Base-by-base conservation (phyloP, 352 stramenopile genomes). In the Pythium phragmitis region DNA sequence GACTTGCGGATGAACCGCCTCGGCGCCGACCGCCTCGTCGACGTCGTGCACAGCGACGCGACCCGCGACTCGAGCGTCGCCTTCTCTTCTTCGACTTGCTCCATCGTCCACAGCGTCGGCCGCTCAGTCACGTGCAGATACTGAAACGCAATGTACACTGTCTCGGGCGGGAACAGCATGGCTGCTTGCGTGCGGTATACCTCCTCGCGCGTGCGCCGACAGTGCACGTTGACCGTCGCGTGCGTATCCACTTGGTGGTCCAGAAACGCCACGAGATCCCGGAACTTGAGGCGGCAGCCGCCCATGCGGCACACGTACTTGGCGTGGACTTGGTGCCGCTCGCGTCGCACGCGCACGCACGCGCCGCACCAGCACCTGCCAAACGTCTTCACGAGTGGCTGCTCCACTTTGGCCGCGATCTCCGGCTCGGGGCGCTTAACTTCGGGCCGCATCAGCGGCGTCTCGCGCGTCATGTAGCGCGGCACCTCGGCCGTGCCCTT, bases 211-310 rank as follows among this genome's bases (percentile, higher is more conserved):
- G 83, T 54, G 36, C 74, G 73, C 3, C 50, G 47, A 39, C 79
- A 85, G 13, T 70, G 52, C 14, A 78, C 65, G 39, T 74, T 65
- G 26, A 91, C 45, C 7, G 48, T 64, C 36, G 77, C 81, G 57
- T 92, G 83, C 4, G 67, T 59, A 6, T 72, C 60, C 41, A 85
- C 43, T 51, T 92, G 83, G 65, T 92, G 83, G 57, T 89, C 78
- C 45, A 82, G 67, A 53, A 88, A 67, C 13, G 67, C 67, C 6
- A 72, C 66, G 28, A 83, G 68, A 14, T 80, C 71, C 7, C 65
- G 30, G 30, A 85, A 89, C 14, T 37, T 51, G 11, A 57, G 48
- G 7, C 47, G 52, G 28, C 64, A 70, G 1, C 43, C 13, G 14
- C 33, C 58, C 19, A 70, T 45, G 37, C 54, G 57, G 52, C 64